These are phyloP conservation scores for Fusarium duplospermum DNA, from an alignment of 2,329 filamentous ascomycete species.

Conservation along the genomic window DNA sequence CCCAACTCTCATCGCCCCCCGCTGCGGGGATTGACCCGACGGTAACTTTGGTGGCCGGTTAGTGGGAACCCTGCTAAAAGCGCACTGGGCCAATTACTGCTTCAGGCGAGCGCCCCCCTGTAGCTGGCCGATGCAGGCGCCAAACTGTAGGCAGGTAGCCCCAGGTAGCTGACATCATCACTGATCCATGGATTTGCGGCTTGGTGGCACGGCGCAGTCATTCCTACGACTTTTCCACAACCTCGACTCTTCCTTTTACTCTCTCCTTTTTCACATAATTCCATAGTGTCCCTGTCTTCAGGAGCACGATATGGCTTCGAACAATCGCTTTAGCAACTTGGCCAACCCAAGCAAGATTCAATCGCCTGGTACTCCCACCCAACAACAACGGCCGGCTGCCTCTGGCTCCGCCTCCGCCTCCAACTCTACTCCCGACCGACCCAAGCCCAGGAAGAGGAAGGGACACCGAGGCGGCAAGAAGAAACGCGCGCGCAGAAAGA, in stretches of 20 bases:
- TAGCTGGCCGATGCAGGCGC: background rate
- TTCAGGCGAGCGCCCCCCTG: background rate
- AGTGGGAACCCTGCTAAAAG: slow-evolving; percentile 19
- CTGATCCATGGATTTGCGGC: slow-evolving; percentile 10
- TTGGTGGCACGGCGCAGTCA: slow-evolving; percentile 2
- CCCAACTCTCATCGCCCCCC: background rate
- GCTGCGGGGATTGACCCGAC: background rate
- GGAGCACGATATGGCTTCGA: slow-evolving; percentile 45
- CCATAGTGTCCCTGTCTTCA: background rate
- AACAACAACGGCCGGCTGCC: slow-evolving; percentile 20
- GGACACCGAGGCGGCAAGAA: slow-evolving; percentile 83
- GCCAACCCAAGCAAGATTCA: slow-evolving; percentile 28
- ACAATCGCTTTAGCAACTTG: slow-evolving; percentile 47
- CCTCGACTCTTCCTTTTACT: background rate
- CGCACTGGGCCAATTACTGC: slow-evolving; percentile 2
- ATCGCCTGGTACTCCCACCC: slow-evolving; percentile 15
- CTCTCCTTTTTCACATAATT: slow-evolving; percentile 8
- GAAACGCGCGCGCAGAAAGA: slow-evolving; percentile 80
- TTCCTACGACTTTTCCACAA: slow-evolving; percentile 10
- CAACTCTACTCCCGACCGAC: slow-evolving; percentile 20
- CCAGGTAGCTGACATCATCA: slow-evolving; percentile 45
- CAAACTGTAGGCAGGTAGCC: background rate
- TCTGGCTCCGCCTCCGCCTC: slow-evolving; percentile 30
- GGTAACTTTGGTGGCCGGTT: background rate
- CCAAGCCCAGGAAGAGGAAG: slow-evolving; percentile 69